phyloP scores from a whole-genome alignment of 805 yeast species.

The Monosporozyma siamensis region DNA sequence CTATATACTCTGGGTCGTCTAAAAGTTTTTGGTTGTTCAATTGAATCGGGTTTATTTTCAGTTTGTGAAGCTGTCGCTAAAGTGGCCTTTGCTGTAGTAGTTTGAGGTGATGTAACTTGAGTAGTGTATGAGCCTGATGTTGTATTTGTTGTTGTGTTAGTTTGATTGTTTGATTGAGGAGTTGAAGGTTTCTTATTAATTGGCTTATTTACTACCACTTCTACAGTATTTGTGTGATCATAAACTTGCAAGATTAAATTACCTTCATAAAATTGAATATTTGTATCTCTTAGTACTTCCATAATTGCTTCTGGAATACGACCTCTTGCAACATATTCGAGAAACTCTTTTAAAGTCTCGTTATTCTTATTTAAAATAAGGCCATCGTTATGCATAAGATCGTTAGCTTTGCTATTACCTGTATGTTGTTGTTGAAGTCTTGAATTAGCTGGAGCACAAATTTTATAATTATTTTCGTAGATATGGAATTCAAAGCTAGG shows the following conservation, averaged over 20 bases:
- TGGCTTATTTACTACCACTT: slow-evolving; percentile 15
- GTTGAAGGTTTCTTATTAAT: not conserved
- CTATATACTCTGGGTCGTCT: slow-evolving; percentile 64
- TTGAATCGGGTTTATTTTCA: not conserved
- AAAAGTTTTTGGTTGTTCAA: slow-evolving; percentile 11
- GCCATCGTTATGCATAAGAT: slow-evolving; percentile 41
- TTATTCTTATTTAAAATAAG: slow-evolving; percentile 66
- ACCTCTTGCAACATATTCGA: slow-evolving; percentile 69
- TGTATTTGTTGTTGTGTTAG: not conserved
- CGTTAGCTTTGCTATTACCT: slow-evolving; percentile 28
- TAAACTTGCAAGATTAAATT: slow-evolving; percentile 77
- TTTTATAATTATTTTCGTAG: slow-evolving; percentile 82
- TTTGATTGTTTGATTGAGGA: not conserved
- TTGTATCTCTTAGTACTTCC: slow-evolving; percentile 82
- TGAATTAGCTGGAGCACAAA: slow-evolving; percentile 58
- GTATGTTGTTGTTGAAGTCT: slow-evolving; percentile 28
- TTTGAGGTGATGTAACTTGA: not conserved
- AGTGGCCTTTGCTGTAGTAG: not conserved
- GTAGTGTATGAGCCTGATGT: not conserved
- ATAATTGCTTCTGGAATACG: slow-evolving; percentile 83
- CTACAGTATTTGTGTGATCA: slow-evolving; percentile 60
- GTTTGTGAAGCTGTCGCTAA: not conserved
- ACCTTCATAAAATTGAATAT: slow-evolving; percentile 80
- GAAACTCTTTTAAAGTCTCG: slow-evolving; percentile 67
- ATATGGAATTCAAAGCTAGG: slow-evolving; percentile 85